Base-by-base conservation (phyloP, 306 rosid genomes). In the Abrus precatorius region DNA sequence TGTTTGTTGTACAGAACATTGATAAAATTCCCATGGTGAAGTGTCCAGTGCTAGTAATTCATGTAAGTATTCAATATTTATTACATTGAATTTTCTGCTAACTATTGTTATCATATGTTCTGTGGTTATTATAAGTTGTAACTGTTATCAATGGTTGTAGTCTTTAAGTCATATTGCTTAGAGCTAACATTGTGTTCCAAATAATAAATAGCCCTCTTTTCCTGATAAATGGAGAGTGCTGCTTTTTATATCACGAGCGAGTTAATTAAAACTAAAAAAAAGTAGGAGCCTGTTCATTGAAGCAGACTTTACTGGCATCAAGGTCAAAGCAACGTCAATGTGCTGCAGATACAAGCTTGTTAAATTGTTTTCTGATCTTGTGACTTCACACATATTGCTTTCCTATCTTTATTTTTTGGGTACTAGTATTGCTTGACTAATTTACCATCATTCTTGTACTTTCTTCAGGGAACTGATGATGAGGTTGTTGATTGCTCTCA, bases 401-500 rank as follows among this genome's bases (percentile, higher is more conserved):
- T 75, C 29, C 20, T 45, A 30, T 54, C 14, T 29, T 7, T 57
- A 12, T 7, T 45, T 13, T 66, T 29, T 30, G 57, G 76, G 33
- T 33, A 33, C 43, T 32, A 43, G 62, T 50, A 5, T 53, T 12
- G 55, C 65, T 80, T 50, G 34, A 75, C 71, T 71, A 63, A 80
- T 71, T 48, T 45, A 65, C 14, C 20, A 8, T 38, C 65, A 5
- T 62, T 36, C 30, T 49, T 5, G 11, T 62, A 43, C 66, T 50
- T 67, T 75, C 59, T 81, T 36, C 80, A 94, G 98, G 98, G 98
- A 80, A 94, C 98, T 61, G 79, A 87, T 7, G 97, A 94, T 63
- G 97, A 92, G 57, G 97, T 94, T 74, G 98, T 94, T 7, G 92
- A 94, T 83, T 90, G 91, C 86, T 92, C 98, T 54, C 98, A 94